Base-by-base conservation (phyloP, 164 flowering plant species). In the Berberis vulgaris region DNA sequence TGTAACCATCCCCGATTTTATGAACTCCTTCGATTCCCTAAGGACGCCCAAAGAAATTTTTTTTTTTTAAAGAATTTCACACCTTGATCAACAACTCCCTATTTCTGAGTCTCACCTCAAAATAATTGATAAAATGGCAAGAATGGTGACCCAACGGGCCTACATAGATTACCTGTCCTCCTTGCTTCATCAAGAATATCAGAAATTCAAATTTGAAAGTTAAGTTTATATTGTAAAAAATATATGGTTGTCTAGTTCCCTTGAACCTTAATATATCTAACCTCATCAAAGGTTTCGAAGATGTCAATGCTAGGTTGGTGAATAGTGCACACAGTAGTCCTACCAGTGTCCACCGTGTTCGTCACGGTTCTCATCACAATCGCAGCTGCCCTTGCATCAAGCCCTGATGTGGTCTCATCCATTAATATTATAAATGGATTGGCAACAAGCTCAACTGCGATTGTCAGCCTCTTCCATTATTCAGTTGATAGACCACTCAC, bases 321-420 rank as follows among this genome's bases (percentile, higher is more conserved):
- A 26, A 26, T 26, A 26, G 26, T 26, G 26, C 26, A 26, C 26
- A 26, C 26, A 26, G 26, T 26, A 26, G 26, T 26, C 66, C 84
- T 74, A 61, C 84, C 84, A 2, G 82, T 79, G 66, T 82, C 82
- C 4, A 78, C 85, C 1, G 79, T 80, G 65, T 74, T 80, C 64
- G 83, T 72, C 7, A 82, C 86, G 0, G 83, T 75, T 77, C 86
- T 26, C 26, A 26, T 26, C 26, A 26, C 26, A 26, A 26, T 26
- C 26, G 26, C 26, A 26, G 26, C 26, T 26, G 26, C 26, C 26
- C 26, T 26, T 26, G 26, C 26, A 26, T 26, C 26, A 0, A 26
- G 26, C 26, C 86, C 86, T 9, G 86, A 80, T 2, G 86, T 80
- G 38, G 86, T 82, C 64, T 82, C 86, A 56, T 83, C 86, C 84